Base-by-base conservation (phyloP, 805 yeast species). In the Metschnikowia aberdeeniae region DNA sequence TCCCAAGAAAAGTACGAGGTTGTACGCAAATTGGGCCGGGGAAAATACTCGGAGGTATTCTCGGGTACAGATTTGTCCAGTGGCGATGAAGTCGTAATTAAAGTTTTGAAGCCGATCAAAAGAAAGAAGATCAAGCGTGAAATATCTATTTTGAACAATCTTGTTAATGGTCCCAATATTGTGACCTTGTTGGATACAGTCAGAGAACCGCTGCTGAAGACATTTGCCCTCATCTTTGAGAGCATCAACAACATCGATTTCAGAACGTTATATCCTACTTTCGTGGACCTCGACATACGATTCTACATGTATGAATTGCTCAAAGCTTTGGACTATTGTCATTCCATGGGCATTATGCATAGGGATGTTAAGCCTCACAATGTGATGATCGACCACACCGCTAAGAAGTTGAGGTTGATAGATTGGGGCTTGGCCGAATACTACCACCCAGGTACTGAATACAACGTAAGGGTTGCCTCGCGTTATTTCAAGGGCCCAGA, bases 401-500 rank as follows among this genome's bases (percentile, higher is more conserved):
- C 61, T 37, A 77, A 75, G 53, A 68, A 72, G 34, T 68, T 89
- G 58, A 77, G 92, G 56, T 76, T 89, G 45, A 89, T 89, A 52
- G 97, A 89, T 68, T 89, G 97, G 97, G 97, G 97, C 12, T 69
- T 89, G 49, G 96, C 96, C 6, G 97, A 89, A 63, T 89, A 86
- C 60, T 89, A 89, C 65, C 96, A 89, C 61, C 84, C 86, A 2
- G 93, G 92, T 5, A 86, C 85, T 40, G 95, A 88, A 54, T 89
- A 87, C 67, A 89, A 89, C 59, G 96, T 88, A 19, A 76, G 97
- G 50, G 97, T 89, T 30, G 96, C 97, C 0, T 85, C 95, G 5
- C 78, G 97, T 49, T 89, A 87, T 66, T 89, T 84, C 67, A 89
- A 89, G 68, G 96, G 95, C 8, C 97, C 97, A 1, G 97, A 89